phyloP scores from a whole-genome alignment of 2,329 filamentous ascomycete genomes.

The Fusarium coicis region DNA sequence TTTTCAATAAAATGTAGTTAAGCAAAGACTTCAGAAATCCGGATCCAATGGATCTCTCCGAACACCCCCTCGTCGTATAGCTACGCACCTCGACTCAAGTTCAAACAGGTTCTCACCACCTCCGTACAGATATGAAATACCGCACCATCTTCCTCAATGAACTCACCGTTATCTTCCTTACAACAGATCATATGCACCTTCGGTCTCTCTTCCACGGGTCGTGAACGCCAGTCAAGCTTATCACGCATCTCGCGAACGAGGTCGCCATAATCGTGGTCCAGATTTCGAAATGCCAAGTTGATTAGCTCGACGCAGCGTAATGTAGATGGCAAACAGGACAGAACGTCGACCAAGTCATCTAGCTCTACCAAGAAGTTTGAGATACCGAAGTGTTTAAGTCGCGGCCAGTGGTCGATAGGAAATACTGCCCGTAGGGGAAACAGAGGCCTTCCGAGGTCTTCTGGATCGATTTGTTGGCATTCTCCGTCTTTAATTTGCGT shows the following conservation, averaged over 20 bases:
- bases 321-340: neutral
- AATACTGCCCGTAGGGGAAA: neutral
- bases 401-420: neutral
- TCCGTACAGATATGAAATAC: neutral
- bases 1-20: neutral
- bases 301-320: neutral
- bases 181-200: neutral
- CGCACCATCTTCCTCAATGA: neutral
- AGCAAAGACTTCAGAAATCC: neutral
- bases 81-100: neutral
- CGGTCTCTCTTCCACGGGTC: neutral
- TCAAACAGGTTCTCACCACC: neutral
- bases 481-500: rapidly evolving
- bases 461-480: rapidly evolving
- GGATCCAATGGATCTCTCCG: neutral
- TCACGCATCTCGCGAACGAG: neutral
- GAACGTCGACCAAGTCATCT: neutral
- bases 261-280: rapidly evolving
- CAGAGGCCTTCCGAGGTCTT: neutral
- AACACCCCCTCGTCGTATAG: neutral
- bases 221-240: neutral
- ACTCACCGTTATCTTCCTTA: rapidly evolving
- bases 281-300: neutral
- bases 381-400: neutral
- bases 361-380: neutral